Evolutionary conservation across 805 yeast genomes (phyloP), one percentile per base, ranked within the genome.

Genomic region (Teunomyces aglyptinius): DNA sequence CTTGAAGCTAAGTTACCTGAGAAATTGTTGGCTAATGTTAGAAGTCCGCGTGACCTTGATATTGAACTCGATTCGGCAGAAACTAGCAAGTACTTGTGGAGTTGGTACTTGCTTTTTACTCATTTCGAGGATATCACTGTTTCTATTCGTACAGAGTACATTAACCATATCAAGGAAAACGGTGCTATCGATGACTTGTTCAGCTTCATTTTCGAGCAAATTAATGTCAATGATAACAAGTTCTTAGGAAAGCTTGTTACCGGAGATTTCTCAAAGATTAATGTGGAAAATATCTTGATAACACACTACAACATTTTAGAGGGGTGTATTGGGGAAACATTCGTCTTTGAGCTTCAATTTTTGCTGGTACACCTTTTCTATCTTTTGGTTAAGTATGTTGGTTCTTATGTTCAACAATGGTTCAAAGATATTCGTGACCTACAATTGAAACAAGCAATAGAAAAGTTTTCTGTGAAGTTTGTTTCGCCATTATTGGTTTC

Each of bases 61-160:
- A 48, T 54, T 24, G 60, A 58, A 3, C 59, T 34, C 11, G 58
- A 49, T 4, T 35, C 52, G 6, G 39, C 38, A 6, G 48, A 18
- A 2, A 54, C 73, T 38, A 57, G 74, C 24, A 68, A 61, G 16
- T 85, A 78, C 57, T 53, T 85, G 28, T 84, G 87, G 83, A 68
- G 81, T 46, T 90, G 96, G 95, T 68, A 66, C 50, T 67, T 88
- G 45, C 62, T 86, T 0, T 73, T 86, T 51, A 68, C 67, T 24
- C 82, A 82, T 61, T 86, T 89, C 59, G 73, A 76, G 43, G 80
- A 82, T 48, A 76, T 86, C 5, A 80, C 94, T 1, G 81, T 80
- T 52, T 77, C 79, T 34, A 73, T 89, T 52, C 75, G 90, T 47
- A 75, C 78, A 39, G 70, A 74, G 36, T 86, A 85, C 55, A 76